phyloP scores from a whole-genome alignment of 2,329 filamentous ascomycete species.

The Xylaria sp. region DNA sequence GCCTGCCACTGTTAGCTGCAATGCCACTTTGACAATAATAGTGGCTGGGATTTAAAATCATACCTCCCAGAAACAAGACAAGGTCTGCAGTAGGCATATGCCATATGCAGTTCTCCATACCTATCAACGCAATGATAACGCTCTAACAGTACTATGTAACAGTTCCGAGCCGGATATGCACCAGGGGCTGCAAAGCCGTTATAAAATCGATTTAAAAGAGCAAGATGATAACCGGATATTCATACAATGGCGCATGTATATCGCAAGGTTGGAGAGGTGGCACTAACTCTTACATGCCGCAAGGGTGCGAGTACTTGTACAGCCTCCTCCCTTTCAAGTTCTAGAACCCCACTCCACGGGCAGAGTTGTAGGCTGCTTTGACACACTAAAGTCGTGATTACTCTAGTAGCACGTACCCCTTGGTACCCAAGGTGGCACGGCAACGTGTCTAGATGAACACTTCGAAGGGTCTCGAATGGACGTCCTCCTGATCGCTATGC shows the following conservation, averaged over 20 bases:
- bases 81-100: slow-evolving; percentile 20
- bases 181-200: slow-evolving; percentile 7
- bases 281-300: slow-evolving; percentile 10
- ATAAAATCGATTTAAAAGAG: neutral
- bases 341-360: slow-evolving; percentile 25
- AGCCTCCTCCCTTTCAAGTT: slow-evolving; percentile 6
- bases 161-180: slow-evolving; percentile 3
- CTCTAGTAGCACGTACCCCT: slow-evolving; percentile 37
- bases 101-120: slow-evolving; percentile 33
- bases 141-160: neutral
- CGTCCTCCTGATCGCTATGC: slow-evolving; percentile 32
- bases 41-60: slow-evolving; percentile 13
- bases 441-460: slow-evolving; percentile 27
- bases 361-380: slow-evolving; percentile 27
- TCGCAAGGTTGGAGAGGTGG: neutral
- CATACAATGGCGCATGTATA: slow-evolving; percentile 13
- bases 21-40: slow-evolving; percentile 24
- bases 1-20: slow-evolving; percentile 23
- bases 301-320: neutral
- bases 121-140: slow-evolving; percentile 14
- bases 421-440: slow-evolving; percentile 49
- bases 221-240: neutral
- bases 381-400: slow-evolving; percentile 25
- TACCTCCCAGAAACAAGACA: slow-evolving; percentile 10
- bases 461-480: slow-evolving; percentile 39